Evolutionary conservation across 306 rosid genomes (phyloP).

Genomic region (Inga leiocalycina): DNA sequence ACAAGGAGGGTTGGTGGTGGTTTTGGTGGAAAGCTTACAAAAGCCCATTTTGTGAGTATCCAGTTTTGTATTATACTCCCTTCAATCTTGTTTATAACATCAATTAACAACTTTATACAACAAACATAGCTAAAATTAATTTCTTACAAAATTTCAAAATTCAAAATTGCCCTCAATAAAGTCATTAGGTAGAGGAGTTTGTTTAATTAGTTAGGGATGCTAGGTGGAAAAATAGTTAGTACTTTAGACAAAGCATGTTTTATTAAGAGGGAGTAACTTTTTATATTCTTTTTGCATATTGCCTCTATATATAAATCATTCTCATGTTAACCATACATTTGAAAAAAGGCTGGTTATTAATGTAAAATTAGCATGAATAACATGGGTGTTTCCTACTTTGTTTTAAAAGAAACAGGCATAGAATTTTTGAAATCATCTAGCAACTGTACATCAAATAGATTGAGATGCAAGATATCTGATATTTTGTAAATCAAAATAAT

Average conservation of each 20-base stretch:
- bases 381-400: not conserved
- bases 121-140: not conserved
- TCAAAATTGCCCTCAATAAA: not conserved
- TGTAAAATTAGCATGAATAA: not conserved
- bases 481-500: not conserved
- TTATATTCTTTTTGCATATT: not conserved
- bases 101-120: not conserved
- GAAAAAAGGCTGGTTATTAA: not conserved
- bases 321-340: not conserved
- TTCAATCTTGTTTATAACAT: not conserved
- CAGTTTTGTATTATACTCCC: not conserved
- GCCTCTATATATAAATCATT: not conserved
- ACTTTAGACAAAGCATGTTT: not conserved
- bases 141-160: too few species aligned
- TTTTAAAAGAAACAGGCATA: not conserved
- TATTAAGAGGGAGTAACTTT: not conserved
- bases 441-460: not conserved
- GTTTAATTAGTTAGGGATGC: not conserved
- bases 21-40: slow-evolving; percentile 83
- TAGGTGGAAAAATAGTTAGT: not conserved
- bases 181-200: not conserved
- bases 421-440: not conserved
- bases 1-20: slow-evolving; percentile 96
- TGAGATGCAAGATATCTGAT: not conserved
- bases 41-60: slow-evolving; percentile 67